Evolutionary conservation across 768 basidiomycete species (phyloP).

Genomic region (Serendipita sp.): DNA sequence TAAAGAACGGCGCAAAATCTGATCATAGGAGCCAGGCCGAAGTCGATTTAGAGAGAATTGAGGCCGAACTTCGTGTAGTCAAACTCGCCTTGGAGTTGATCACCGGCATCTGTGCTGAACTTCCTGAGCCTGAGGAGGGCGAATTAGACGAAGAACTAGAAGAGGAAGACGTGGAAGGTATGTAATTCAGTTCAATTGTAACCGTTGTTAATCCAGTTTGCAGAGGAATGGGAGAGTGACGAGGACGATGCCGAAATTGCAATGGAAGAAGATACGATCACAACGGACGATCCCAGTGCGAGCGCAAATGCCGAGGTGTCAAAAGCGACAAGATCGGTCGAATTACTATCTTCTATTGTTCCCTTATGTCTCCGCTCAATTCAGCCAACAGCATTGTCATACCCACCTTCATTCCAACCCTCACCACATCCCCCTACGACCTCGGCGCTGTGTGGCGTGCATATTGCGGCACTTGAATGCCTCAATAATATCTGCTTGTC

Average conservation of each 20-base stretch:
- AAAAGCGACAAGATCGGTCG: slow-evolving; percentile 19
- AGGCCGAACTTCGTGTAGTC: slow-evolving; percentile 53
- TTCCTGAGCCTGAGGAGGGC: slow-evolving; percentile 53
- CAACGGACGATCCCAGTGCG: background rate
- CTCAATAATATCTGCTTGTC: slow-evolving; percentile 81
- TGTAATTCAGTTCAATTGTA: slow-evolving; percentile 11
- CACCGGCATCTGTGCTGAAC: slow-evolving; percentile 72
- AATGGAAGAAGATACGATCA: slow-evolving; percentile 22
- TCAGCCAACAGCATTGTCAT: slow-evolving; percentile 66
- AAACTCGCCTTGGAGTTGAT: slow-evolving; percentile 79
- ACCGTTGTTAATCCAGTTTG: slow-evolving; percentile 10
- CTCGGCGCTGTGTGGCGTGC: slow-evolving; percentile 67
- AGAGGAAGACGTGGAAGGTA: slow-evolving; percentile 13
- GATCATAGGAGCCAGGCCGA: slow-evolving; percentile 63
- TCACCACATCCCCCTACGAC: slow-evolving; percentile 82
- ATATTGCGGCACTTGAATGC: slow-evolving; percentile 75
- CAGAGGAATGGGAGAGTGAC: slow-evolving; percentile 21
- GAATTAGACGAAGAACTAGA: slow-evolving; percentile 19
- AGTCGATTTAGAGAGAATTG: slow-evolving; percentile 54
- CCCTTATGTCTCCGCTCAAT: slow-evolving; percentile 52
- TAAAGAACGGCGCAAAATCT: slow-evolving; percentile 52
- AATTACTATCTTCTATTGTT: slow-evolving; percentile 47
- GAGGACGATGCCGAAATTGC: slow-evolving; percentile 25
- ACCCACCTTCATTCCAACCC: slow-evolving; percentile 45
- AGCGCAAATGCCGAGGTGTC: background rate